Percentiles rank a stretch among this genome's conserved stretches.
These are phyloP conservation scores for Sphaerulina musiva DNA, from an alignment of 2,329 filamentous ascomycete genomes.

Conservation along the genomic window DNA sequence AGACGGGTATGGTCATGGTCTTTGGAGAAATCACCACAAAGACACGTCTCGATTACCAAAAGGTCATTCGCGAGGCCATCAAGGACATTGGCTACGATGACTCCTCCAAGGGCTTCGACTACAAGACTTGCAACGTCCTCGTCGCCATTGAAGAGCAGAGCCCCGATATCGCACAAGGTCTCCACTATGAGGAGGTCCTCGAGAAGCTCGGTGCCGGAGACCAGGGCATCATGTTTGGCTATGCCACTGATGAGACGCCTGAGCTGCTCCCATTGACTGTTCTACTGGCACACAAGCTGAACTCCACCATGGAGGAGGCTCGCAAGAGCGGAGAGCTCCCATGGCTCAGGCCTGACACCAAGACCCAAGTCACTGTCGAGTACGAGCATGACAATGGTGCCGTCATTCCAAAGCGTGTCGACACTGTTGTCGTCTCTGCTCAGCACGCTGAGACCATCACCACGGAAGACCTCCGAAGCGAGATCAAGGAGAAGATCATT, in stretches of 20 bases:
- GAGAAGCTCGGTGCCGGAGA: slow-evolving; percentile 98
- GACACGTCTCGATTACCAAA: slow-evolving; percentile 94
- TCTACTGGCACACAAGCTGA: slow-evolving; percentile 92
- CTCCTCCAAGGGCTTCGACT: slow-evolving; percentile 97
- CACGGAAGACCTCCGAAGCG: slow-evolving; percentile 86
- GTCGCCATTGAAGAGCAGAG: slow-evolving; percentile 99
- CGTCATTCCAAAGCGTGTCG: slow-evolving; percentile 83
- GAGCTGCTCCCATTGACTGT: slow-evolving; percentile 94
- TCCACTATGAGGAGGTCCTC: slow-evolving; percentile 94
- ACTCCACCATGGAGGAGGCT: slow-evolving; percentile 85
- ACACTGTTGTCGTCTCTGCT: slow-evolving; percentile 94
- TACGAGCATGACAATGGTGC: slow-evolving; percentile 95
- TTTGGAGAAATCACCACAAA: slow-evolving; percentile 99
- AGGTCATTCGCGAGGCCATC: slow-evolving; percentile 87
- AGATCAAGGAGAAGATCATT: slow-evolving; percentile 96
- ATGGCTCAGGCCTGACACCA: slow-evolving; percentile 97
- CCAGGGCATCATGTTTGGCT: slow-evolving; percentile 99
- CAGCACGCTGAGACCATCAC: slow-evolving; percentile 86
- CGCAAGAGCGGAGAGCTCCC: slow-evolving; percentile 80
- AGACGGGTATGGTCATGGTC: slow-evolving; percentile 99
- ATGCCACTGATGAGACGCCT: slow-evolving; percentile 97
- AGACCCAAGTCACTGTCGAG: slow-evolving; percentile 99
- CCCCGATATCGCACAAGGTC: slow-evolving; percentile 96
- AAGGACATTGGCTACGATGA: slow-evolving; percentile 98
- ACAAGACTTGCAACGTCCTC: slow-evolving; percentile 98